These are phyloP conservation scores for Pseudotsuga menziesii DNA, from an alignment of 75 land plant genomes.

Conservation along the genomic window DNA sequence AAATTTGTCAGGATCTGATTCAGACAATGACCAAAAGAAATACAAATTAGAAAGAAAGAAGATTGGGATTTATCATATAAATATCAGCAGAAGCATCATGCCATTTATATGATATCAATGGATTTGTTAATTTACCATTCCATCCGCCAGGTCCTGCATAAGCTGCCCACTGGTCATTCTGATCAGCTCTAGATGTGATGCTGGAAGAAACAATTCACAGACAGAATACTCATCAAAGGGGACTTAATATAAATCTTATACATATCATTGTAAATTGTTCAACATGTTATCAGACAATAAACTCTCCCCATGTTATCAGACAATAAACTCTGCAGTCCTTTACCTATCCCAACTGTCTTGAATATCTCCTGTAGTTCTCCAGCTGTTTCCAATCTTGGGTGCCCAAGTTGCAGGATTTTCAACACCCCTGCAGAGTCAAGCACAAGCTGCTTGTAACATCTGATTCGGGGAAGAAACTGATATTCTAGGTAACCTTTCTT, in stretches of 20 bases:
- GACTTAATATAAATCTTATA: neutral
- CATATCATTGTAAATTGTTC: neutral
- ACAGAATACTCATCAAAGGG: neutral
- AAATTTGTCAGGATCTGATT: conserved; percentile 65
- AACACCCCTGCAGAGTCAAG: conserved; percentile 45
- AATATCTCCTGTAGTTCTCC: conserved; percentile 90
- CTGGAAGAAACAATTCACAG: conserved; percentile 12
- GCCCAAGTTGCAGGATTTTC: conserved; percentile 84
- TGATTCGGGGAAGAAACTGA: neutral
- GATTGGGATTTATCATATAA: neutral
- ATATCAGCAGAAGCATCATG: neutral
- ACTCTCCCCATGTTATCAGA: too few relatives aligned
- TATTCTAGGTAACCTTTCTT: too few relatives aligned
- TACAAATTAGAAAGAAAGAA: too few relatives aligned
- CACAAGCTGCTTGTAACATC: neutral
- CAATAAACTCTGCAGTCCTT: too few relatives aligned
- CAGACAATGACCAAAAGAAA: neutral
- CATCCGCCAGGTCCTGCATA: conserved; percentile 36
- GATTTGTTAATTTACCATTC: conserved; percentile 50
- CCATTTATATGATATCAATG: neutral
- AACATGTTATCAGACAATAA: neutral
- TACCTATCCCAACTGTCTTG: conserved; percentile 84
- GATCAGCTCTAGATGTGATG: conserved; percentile 29
- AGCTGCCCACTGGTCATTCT: conserved; percentile 33
- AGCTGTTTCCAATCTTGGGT: conserved; percentile 60